A percentile compares a stretch with the other conserved stretches of the same genome.
Conservation (phyloP, 345 rosid species). For the Rhizophora apiculata region DNA sequence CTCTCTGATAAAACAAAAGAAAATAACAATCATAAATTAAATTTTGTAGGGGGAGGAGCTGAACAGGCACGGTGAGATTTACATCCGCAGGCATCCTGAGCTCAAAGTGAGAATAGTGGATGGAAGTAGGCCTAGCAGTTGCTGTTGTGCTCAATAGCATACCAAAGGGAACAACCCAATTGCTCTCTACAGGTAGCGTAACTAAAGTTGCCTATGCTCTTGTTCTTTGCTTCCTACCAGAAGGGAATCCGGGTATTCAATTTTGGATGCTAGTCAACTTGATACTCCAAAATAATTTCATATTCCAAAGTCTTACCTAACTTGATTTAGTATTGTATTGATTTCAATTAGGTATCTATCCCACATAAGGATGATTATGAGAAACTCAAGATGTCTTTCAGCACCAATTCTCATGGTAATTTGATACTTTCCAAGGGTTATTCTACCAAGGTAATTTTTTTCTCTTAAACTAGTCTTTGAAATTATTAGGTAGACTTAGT, state of each 20-base stretch:
- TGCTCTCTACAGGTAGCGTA: slow-evolving; percentile 43
- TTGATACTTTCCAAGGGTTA: slow-evolving; percentile 33
- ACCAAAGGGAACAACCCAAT: slow-evolving; percentile 49
- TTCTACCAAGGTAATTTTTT: slow-evolving; percentile 38
- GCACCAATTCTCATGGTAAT: slow-evolving; percentile 14
- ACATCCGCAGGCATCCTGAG: slow-evolving; percentile 39
- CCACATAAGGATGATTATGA: slow-evolving; percentile 36
- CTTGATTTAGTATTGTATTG: too few species aligned
- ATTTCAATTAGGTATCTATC: slow-evolving; percentile 36
- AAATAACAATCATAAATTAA: neutral
- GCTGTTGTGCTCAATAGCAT: slow-evolving; percentile 51
- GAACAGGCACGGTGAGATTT: slow-evolving; percentile 47
- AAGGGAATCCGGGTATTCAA: slow-evolving; percentile 46
- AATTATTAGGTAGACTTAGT: too few species aligned
- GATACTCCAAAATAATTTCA: neutral
- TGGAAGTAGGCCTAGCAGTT: slow-evolving; percentile 59
- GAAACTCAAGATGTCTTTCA: slow-evolving; percentile 36
- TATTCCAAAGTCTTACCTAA: neutral
- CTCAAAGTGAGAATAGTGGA: slow-evolving; percentile 57
- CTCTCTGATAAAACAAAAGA: too few species aligned
- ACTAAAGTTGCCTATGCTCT: slow-evolving; percentile 53
- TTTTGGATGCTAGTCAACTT: neutral
- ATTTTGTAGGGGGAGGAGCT: slow-evolving; percentile 47
- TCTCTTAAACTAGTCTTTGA: neutral
- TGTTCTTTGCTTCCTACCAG: slow-evolving; percentile 39